Evolutionary conservation across 1,284 basidiomycete genomes (phyloP).

Genomic region (Takashimella tepidaria): DNA sequence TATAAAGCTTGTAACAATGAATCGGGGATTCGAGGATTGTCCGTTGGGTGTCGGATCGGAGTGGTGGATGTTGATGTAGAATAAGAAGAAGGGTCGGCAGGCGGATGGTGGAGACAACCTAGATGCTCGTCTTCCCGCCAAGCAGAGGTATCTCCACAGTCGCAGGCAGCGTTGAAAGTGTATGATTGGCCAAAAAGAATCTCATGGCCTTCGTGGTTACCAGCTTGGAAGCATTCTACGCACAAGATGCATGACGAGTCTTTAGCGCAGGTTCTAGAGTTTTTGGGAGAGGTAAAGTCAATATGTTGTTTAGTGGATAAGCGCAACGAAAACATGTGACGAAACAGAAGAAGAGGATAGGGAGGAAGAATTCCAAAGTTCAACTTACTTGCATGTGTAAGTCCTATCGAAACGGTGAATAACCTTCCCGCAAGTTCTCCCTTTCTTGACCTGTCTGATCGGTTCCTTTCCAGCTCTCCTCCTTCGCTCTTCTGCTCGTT

Average conservation of each 20-base stretch:
- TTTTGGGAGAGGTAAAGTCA: not conserved
- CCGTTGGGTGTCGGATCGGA: slow-evolving; percentile 30
- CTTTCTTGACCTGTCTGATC: slow-evolving; percentile 17
- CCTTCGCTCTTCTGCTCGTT: slow-evolving; percentile 15
- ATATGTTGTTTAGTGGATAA: too few species aligned
- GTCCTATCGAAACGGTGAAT: slow-evolving; percentile 59
- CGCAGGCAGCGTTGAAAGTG: slow-evolving; percentile 84
- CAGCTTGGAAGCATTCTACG: slow-evolving; percentile 76
- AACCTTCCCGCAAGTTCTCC: slow-evolving; percentile 37
- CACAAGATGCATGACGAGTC: slow-evolving; percentile 87
- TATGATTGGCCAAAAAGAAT: slow-evolving; percentile 86
- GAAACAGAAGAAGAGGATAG: too few species aligned
- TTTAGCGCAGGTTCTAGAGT: slow-evolving; percentile 71
- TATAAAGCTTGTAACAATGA: slow-evolving; percentile 68
- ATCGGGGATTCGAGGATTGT: slow-evolving; percentile 36
- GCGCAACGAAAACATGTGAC: too few species aligned
- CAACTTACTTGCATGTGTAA: slow-evolving; percentile 80
- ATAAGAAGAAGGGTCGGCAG: not conserved
- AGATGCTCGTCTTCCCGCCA: slow-evolving; percentile 60
- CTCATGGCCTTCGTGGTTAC: slow-evolving; percentile 76
- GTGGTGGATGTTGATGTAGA: slow-evolving; percentile 22
- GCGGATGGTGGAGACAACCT: slow-evolving; percentile 65
- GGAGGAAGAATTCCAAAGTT: too few species aligned
- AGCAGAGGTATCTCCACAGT: slow-evolving; percentile 83
- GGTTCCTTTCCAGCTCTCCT: slow-evolving; percentile 14